A percentile compares a stretch with the other conserved stretches of the same genome.
These are phyloP conservation scores for Leishmania mexicana DNA, from an alignment of 208 protist genomes.

Conservation along the genomic window DNA sequence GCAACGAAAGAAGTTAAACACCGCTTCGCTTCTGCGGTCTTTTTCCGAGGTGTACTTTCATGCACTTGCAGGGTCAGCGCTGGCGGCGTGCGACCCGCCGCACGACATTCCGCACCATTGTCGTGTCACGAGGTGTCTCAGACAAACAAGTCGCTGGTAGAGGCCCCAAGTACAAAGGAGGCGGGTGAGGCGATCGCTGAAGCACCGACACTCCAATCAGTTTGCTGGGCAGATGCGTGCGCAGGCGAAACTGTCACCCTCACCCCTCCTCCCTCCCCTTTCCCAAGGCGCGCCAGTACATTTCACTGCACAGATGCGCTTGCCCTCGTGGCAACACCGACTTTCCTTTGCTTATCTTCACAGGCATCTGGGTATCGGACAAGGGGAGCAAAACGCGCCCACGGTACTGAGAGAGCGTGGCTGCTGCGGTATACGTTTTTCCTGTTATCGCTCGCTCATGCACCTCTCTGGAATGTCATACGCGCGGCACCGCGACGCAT, in stretches of 20 bases:
- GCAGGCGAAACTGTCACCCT: background rate
- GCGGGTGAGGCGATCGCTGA: too few relatives aligned
- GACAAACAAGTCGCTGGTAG: background rate
- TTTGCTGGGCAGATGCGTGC: too few relatives aligned
- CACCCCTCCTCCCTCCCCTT: background rate
- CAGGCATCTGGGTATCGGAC: background rate
- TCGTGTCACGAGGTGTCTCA: background rate
- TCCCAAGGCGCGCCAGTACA: background rate
- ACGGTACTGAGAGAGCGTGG: background rate
- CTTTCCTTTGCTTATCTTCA: background rate
- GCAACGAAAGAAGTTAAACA: background rate
- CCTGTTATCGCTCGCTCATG: background rate
- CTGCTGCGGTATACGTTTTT: background rate
- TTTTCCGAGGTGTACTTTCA: background rate
- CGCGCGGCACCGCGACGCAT: conserved; percentile 3
- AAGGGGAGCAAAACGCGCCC: background rate
- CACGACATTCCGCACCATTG: background rate
- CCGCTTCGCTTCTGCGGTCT: background rate
- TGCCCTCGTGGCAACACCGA: background rate
- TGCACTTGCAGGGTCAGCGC: background rate
- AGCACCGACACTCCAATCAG: background rate
- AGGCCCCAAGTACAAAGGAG: background rate
- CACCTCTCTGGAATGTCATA: conserved; percentile 11
- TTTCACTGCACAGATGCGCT: background rate
- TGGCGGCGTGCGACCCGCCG: background rate